phyloP scores from a whole-genome alignment of 164 flowering plant genomes.

The Paratinospora sagittata region DNA sequence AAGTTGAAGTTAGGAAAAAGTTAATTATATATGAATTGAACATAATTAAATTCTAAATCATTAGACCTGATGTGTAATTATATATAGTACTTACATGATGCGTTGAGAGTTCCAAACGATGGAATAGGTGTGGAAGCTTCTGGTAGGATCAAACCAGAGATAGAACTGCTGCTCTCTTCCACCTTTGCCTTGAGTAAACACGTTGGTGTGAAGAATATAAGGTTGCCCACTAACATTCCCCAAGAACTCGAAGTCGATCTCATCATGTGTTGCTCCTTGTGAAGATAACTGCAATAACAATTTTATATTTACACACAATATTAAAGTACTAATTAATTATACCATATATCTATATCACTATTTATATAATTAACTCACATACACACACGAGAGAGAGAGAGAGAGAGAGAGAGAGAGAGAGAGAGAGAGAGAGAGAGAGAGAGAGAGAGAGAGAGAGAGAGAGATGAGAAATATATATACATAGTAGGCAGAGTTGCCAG shows the following conservation, averaged over 20 bases:
- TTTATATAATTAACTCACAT: too few species aligned
- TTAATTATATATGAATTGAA: background rate
- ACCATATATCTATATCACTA: too few species aligned
- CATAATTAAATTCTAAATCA: background rate
- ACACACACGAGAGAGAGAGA: too few species aligned
- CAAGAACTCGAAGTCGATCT: conserved; percentile 35
- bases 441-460: too few species aligned
- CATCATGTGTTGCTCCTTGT: conserved; percentile 25
- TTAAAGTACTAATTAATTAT: too few species aligned
- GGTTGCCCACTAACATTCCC: conserved; percentile 34
- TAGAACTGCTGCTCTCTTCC: conserved; percentile 30
- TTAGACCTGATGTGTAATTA: background rate
- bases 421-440: too few species aligned
- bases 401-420: too few species aligned
- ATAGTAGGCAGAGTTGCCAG: conserved; percentile 13
- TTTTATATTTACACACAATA: background rate
- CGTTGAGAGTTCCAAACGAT: conserved; percentile 23
- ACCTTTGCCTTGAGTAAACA: conserved; percentile 33
- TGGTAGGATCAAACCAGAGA: conserved; percentile 37
- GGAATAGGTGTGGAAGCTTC: conserved; percentile 32
- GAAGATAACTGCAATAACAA: conserved; percentile 25
- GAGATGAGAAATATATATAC: too few species aligned
- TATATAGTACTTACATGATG: conserved; percentile 15
- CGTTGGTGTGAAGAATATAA: conserved; percentile 29
- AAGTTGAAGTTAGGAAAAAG: background rate